phyloP scores from a whole-genome alignment of 441 rosid species.

The Bruguiera hainesii region DNA sequence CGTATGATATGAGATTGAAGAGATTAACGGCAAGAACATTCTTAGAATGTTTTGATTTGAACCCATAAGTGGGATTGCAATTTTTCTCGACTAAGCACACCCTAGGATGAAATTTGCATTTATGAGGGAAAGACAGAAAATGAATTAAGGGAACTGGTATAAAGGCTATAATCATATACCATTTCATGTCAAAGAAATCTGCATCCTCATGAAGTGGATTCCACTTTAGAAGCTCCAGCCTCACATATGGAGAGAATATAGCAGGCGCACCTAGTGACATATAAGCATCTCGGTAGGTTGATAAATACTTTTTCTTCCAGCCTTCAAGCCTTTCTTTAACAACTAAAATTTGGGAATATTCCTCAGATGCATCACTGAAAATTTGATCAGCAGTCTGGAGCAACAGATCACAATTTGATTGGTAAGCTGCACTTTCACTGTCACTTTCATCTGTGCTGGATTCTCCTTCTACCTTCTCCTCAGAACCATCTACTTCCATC shows the following conservation, averaged over 20 bases:
- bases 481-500: slow-evolving; percentile 54
- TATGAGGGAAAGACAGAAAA: too few relatives aligned
- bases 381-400: slow-evolving; percentile 75
- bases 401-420: slow-evolving; percentile 58
- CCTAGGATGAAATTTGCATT: too few relatives aligned
- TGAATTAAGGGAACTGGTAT: background rate
- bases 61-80: too few relatives aligned
- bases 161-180: slow-evolving; percentile 39
- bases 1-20: too few relatives aligned
- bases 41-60: too few relatives aligned
- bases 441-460: slow-evolving; percentile 96
- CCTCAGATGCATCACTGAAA: slow-evolving; percentile 88
- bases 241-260: slow-evolving; percentile 87
- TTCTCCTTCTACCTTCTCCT: slow-evolving; percentile 80
- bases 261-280: slow-evolving; percentile 82
- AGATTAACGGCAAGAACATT: too few relatives aligned
- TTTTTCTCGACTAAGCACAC: too few relatives aligned
- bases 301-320: slow-evolving; percentile 79
- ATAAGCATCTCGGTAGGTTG: slow-evolving; percentile 84
- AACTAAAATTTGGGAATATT: slow-evolving; percentile 73
- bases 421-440: slow-evolving; percentile 75
- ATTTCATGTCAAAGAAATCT: slow-evolving; percentile 78
- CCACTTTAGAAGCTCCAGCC: slow-evolving; percentile 93
- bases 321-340: slow-evolving; percentile 80
- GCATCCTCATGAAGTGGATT: slow-evolving; percentile 78